Percentiles rank a stretch among this genome's conserved stretches.
These are phyloP conservation scores for Ganoderma sinense DNA, from an alignment of 1,284 basidiomycete species.

Conservation along the genomic window DNA sequence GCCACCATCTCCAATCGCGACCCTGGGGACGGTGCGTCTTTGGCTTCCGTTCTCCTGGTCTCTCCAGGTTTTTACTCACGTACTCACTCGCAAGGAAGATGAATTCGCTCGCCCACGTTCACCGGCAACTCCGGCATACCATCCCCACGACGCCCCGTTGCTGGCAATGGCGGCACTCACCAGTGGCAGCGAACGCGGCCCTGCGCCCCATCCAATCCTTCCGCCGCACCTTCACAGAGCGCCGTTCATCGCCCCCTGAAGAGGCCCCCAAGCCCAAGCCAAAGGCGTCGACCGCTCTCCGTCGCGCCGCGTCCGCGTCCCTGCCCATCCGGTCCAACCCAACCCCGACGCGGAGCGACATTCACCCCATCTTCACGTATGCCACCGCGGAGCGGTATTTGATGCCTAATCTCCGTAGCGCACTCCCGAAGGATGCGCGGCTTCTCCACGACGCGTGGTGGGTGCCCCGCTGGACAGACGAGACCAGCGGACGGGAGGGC, in stretches of 20 bases:
- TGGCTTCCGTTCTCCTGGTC: too few relatives aligned
- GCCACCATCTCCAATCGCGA: background rate
- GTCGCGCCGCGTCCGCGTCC: slow-evolving; percentile 75
- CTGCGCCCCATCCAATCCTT: background rate
- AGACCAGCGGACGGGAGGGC: slow-evolving; percentile 68
- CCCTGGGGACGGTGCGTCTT: background rate
- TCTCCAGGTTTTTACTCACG: too few relatives aligned
- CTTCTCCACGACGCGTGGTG: slow-evolving; percentile 79
- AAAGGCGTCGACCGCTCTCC: slow-evolving; percentile 77
- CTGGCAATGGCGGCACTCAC: slow-evolving; percentile 16
- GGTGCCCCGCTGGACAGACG: slow-evolving; percentile 70
- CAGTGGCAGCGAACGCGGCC: background rate
- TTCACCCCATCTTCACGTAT: slow-evolving; percentile 77
- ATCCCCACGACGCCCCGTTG: slow-evolving; percentile 13
- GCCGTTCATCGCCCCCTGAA: background rate
- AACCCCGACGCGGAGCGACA: slow-evolving; percentile 78
- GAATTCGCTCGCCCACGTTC: slow-evolving; percentile 17
- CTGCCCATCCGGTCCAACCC: slow-evolving; percentile 81
- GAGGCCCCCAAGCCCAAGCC: slow-evolving; percentile 61
- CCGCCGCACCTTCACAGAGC: slow-evolving; percentile 24
- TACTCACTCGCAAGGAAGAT: slow-evolving; percentile 11
- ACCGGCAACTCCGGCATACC: slow-evolving; percentile 20
- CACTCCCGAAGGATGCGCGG: slow-evolving; percentile 60
- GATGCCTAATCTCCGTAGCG: slow-evolving; percentile 60
- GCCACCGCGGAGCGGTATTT: slow-evolving; percentile 81